phyloP scores from a whole-genome alignment of 2,329 filamentous ascomycete genomes.

The Calonectria montana region DNA sequence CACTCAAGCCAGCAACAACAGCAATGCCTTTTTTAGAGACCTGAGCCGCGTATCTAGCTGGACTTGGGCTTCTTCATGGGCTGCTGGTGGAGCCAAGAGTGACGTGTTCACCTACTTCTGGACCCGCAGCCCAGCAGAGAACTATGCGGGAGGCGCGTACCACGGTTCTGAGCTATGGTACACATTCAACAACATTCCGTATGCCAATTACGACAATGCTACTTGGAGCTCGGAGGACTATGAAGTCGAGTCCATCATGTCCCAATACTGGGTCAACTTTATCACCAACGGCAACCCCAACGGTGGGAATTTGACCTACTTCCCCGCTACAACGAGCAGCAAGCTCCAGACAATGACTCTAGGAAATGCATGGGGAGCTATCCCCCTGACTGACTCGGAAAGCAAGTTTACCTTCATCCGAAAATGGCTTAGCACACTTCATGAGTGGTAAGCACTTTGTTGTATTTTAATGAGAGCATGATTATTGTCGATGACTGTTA shows the following conservation, averaged over 20 bases:
- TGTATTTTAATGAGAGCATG: too few relatives aligned
- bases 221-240: slow-evolving; percentile 2
- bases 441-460: neutral
- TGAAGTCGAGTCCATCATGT: neutral
- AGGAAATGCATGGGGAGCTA: neutral
- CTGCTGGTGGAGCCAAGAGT: neutral
- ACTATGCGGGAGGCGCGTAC: neutral
- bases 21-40: slow-evolving; percentile 6
- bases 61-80: neutral
- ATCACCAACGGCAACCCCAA: slow-evolving; percentile 9
- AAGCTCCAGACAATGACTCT: neutral
- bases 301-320: neutral
- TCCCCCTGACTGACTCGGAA: neutral
- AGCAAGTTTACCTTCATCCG: neutral
- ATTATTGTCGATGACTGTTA: too few relatives aligned
- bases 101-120: slow-evolving; percentile 5
- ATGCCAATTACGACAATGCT: neutral
- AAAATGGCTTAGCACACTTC: neutral
- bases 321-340: neutral
- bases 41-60: slow-evolving; percentile 2
- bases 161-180: slow-evolving; percentile 11
- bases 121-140: neutral
- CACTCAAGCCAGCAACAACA: neutral
- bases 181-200: slow-evolving; percentile 15
- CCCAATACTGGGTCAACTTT: slow-evolving; percentile 13